Evolutionary conservation across 352 stramenopile genomes (phyloP).

Genomic region (Pythium chondricola): DNA sequence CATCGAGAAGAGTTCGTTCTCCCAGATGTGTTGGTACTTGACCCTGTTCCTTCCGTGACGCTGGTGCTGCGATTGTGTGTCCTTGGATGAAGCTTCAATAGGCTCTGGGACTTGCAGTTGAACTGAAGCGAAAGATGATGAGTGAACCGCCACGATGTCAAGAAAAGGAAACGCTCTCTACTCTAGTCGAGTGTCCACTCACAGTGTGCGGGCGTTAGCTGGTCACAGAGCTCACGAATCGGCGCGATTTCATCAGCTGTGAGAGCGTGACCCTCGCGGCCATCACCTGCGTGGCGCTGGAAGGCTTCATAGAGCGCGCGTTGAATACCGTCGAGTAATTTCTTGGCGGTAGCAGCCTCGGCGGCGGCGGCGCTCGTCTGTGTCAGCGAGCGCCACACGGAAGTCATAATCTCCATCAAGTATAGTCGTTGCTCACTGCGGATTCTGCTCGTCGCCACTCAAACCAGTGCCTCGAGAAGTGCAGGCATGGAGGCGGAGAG

Average conservation of each 20-base stretch:
- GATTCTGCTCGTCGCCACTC: background rate
- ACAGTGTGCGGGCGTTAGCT: conserved; percentile 66
- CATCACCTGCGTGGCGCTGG: conserved; percentile 21
- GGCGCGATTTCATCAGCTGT: conserved; percentile 46
- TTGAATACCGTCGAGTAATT: conserved; percentile 49
- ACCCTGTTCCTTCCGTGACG: conserved; percentile 27
- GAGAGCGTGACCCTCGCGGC: conserved; percentile 30
- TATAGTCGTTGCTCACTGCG: background rate
- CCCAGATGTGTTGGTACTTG: conserved; percentile 77
- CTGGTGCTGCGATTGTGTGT: conserved; percentile 1
- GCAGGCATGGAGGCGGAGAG: background rate
- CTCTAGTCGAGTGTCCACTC: conserved; percentile 6
- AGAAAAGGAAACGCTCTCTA: too few relatives aligned
- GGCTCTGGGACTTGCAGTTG: conserved; percentile 38
- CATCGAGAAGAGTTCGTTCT: conserved; percentile 75
- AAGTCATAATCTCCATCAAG: conserved; percentile 40
- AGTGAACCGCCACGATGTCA: too few relatives aligned
- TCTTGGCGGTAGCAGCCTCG: conserved; percentile 16
- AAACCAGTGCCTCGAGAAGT: too few relatives aligned
- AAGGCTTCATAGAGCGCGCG: conserved; percentile 35
- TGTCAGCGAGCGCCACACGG: conserved; percentile 37
- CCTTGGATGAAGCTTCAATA: background rate
- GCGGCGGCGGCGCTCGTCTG: conserved; percentile 9
- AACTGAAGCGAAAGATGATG: too few relatives aligned
- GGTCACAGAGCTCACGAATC: conserved; percentile 63